Evolutionary conservation across 345 rosid species (phyloP).

Genomic region (Eucalyptus globulus): DNA sequence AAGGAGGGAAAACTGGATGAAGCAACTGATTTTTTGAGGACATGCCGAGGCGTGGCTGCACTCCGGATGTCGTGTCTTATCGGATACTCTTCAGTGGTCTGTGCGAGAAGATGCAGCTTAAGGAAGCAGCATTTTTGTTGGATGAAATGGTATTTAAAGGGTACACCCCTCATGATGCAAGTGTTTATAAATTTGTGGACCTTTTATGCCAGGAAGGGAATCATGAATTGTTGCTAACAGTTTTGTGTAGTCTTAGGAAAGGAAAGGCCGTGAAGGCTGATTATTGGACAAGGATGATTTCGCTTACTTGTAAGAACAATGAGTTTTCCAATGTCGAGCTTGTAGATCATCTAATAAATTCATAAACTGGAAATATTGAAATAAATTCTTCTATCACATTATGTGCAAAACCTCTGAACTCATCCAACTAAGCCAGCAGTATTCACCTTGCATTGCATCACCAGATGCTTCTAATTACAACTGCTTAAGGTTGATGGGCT

Average conservation of each 20-base stretch:
- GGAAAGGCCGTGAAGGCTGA: slow-evolving; percentile 20
- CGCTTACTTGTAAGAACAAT: slow-evolving; percentile 9
- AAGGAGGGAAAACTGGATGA: slow-evolving; percentile 43
- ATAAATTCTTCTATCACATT: neutral
- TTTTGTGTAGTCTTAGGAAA: slow-evolving; percentile 23
- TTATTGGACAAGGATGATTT: slow-evolving; percentile 27
- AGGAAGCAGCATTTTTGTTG: slow-evolving; percentile 51
- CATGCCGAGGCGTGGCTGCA: slow-evolving; percentile 66
- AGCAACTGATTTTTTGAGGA: slow-evolving; percentile 67
- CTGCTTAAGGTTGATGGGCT: neutral
- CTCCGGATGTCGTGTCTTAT: slow-evolving; percentile 62
- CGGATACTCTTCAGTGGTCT: slow-evolving; percentile 73
- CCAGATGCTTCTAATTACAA: neutral
- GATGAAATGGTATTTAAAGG: slow-evolving; percentile 88
- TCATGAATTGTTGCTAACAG: slow-evolving; percentile 17
- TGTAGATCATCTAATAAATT: slow-evolving; percentile 12
- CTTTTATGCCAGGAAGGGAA: slow-evolving; percentile 26
- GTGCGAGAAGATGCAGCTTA: slow-evolving; percentile 19
- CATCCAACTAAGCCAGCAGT: neutral
- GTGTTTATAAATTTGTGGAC: slow-evolving; percentile 18
- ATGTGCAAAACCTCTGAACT: neutral
- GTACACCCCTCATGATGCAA: slow-evolving; percentile 31
- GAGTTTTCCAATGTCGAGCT: neutral
- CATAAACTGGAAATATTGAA: neutral
- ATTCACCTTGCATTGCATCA: neutral